phyloP scores from a whole-genome alignment of 108 stramenopile species.

The Nitzschia putrida region DNA sequence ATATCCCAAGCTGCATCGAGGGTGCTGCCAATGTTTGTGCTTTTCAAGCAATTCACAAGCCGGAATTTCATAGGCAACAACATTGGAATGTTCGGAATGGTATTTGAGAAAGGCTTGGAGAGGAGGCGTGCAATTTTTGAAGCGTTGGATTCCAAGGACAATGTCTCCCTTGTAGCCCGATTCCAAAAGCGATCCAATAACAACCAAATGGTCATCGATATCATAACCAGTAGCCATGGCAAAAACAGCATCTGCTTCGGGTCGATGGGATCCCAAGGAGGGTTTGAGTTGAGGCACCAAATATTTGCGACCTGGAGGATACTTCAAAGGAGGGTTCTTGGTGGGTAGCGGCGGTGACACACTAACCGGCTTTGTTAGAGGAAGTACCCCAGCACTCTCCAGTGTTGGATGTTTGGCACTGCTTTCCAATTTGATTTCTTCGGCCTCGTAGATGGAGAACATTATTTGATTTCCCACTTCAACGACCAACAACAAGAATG shows the following conservation, averaged over 20 bases:
- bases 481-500: no score
- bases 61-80: conserved; percentile 1
- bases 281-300: conserved; percentile 23
- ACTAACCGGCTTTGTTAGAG: no score
- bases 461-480: no score
- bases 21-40: neutral
- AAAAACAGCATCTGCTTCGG: conserved; percentile 37
- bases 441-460: no score
- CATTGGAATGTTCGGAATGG: conserved; percentile 13
- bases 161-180: conserved; percentile 34
- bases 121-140: conserved; percentile 1
- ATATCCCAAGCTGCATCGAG: neutral
- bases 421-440: no score
- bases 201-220: conserved; percentile 15
- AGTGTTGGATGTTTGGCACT: no score
- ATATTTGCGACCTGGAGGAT: conserved; percentile 21
- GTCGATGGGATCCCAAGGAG: conserved; percentile 31
- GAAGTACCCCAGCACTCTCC: no score
- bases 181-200: conserved; percentile 15
- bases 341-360: neutral
- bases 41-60: neutral
- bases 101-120: conserved; percentile 10
- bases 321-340: neutral
- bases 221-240: conserved; percentile 31
- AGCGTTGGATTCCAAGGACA: conserved; percentile 24